phyloP scores from a whole-genome alignment of 2,329 filamentous ascomycete genomes.

The Xylariaceae sp. region DNA sequence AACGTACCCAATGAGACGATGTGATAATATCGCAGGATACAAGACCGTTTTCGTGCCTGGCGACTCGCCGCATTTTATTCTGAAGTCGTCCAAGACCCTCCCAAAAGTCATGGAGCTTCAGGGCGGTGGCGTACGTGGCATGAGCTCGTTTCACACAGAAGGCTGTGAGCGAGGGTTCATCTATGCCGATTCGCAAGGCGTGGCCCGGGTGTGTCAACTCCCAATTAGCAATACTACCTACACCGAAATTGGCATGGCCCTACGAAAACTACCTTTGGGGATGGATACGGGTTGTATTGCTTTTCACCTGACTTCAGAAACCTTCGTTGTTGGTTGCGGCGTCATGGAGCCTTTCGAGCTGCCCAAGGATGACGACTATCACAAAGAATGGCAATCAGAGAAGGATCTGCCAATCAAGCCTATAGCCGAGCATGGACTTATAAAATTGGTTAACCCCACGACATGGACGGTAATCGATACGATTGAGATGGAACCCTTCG shows the following conservation, averaged over 20 bases:
- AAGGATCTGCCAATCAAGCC: slow-evolving; percentile 59
- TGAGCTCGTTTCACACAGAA: slow-evolving; percentile 71
- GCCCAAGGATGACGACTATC: slow-evolving; percentile 78
- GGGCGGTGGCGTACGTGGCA: slow-evolving; percentile 60
- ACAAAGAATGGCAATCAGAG: slow-evolving; percentile 74
- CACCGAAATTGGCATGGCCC: slow-evolving; percentile 67
- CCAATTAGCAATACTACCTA: slow-evolving; percentile 58
- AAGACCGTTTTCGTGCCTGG: slow-evolving; percentile 79
- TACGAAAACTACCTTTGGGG: slow-evolving; percentile 64
- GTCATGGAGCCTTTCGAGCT: slow-evolving; percentile 67
- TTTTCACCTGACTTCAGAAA: slow-evolving; percentile 68
- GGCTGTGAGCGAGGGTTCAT: slow-evolving; percentile 78
- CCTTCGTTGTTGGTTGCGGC: slow-evolving; percentile 73
- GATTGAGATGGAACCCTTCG: slow-evolving; percentile 64
- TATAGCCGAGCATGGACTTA: slow-evolving; percentile 60
- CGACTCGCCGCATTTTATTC: slow-evolving; percentile 69
- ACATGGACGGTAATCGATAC: slow-evolving; percentile 76
- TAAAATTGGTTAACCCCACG: slow-evolving; percentile 73
- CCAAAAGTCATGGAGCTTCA: slow-evolving; percentile 71
- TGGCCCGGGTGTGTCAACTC: slow-evolving; percentile 67
- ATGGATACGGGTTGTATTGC: slow-evolving; percentile 67
- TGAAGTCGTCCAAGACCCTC: slow-evolving; percentile 72
- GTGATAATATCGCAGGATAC: slow-evolving; percentile 67
- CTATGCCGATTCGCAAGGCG: slow-evolving; percentile 68
- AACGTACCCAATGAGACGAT: slow-evolving; percentile 50